Evolutionary conservation across 2,329 filamentous ascomycete species (phyloP).

Genomic region (Aspergillus pseudoterreus): DNA sequence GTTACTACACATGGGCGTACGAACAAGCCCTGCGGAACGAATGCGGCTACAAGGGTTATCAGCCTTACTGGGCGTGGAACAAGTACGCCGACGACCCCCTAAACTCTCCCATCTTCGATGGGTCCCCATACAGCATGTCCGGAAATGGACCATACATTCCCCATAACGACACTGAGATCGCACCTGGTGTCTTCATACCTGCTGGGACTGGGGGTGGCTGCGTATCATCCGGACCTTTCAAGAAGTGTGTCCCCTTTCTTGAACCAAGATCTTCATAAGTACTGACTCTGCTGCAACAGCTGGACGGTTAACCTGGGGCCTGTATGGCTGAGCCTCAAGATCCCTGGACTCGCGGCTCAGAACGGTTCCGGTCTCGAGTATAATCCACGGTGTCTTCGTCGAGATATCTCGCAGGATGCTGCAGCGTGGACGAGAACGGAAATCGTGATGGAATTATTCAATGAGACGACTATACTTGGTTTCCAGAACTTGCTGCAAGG

Average conservation of each 20-base stretch:
- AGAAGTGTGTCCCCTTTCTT: constrained; percentile 21
- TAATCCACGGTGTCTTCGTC: constrained; percentile 29
- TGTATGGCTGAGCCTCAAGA: constrained; percentile 14
- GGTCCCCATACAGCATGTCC: constrained; percentile 23
- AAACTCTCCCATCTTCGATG: constrained; percentile 33
- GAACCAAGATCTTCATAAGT: neutral
- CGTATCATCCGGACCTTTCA: constrained; percentile 31
- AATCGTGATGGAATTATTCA: constrained; percentile 17
- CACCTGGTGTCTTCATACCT: constrained; percentile 38
- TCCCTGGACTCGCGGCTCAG: constrained; percentile 11
- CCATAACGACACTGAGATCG: constrained; percentile 18
- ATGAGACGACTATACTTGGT: constrained; percentile 20
- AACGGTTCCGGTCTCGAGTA: constrained; percentile 21
- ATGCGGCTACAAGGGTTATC: constrained; percentile 42
- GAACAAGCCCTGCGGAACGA: constrained; percentile 42
- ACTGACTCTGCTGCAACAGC: constrained; percentile 8
- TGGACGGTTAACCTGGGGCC: constrained; percentile 30
- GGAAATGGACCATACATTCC: constrained; percentile 41
- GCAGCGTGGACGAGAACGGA: constrained; percentile 16
- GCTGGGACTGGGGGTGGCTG: constrained; percentile 48
- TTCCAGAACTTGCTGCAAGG: constrained; percentile 21
- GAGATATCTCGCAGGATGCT: constrained; percentile 21
- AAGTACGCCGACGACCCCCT: constrained; percentile 28
- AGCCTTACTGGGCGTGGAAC: constrained; percentile 44
- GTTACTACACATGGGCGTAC: constrained; percentile 41